Evolutionary conservation across 495 filamentous ascomycete genomes (phyloP), one percentile per base, ranked within the genome.

Genomic region (Pseudotulostoma volvatum): DNA sequence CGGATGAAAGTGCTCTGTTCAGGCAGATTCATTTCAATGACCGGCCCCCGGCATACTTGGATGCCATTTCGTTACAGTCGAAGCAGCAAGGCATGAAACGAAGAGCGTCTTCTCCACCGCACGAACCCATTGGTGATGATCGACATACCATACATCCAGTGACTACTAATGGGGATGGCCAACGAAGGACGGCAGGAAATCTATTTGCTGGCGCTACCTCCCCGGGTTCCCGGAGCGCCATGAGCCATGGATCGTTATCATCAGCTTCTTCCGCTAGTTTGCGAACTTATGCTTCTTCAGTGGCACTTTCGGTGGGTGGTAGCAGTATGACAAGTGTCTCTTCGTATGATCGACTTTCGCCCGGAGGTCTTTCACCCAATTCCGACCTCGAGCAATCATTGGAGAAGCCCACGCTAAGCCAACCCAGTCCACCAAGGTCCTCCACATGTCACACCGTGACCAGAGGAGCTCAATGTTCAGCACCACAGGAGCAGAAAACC

Each of bases 71-170:
- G 23, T 11, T 28, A 5, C 23, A 28, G 47, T 55, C 66, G 48
- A 56, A 56, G 52, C 55, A 47, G 31, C 70, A 55, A 66, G 83
- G 44, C 60, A 79, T 66, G 54, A 93, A 93, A 54, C 71, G 85
- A 42, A 67, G 82, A 38, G 84, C 85, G 17, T 85, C 82, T 2
- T 87, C 83, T 17, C 81, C 84, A 17, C 81, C 77, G 9, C 71
- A 73, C 4, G 84, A 86, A 36, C 79, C 81, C 21, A 73, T 76
- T 7, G 61, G 65, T n/a, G 81, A 84, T 19, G 82, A 85, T 46
- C 57, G 70, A 20, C 66, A 63, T 32, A 52, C 68, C 3, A 51
- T 79, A 40, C 70, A 76, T 42, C 60, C 65, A 9, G 58, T 53
- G 2, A 59, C 61, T 20, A 77, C 69, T 39, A 71, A 71, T 21